Percentiles rank a stretch among this genome's conserved stretches.
These are phyloP conservation scores for Senna tora DNA, from an alignment of 306 rosid species.

Conservation along the genomic window DNA sequence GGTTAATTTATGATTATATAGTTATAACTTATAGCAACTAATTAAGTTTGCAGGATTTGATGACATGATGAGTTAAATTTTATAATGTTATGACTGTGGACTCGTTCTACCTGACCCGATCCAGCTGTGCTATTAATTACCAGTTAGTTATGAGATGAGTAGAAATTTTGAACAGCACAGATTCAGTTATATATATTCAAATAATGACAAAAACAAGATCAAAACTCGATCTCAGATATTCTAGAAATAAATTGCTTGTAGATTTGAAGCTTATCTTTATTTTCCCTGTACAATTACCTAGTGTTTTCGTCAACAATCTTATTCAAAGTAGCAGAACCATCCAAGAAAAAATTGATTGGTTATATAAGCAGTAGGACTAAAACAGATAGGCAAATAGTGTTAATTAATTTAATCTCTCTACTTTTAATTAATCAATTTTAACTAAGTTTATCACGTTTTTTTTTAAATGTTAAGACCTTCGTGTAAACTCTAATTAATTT, in stretches of 20 bases:
- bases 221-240: neutral
- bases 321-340: neutral
- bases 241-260: neutral
- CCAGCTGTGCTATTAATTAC: neutral
- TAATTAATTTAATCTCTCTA: neutral
- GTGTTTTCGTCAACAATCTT: neutral
- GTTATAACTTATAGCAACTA: constrained; percentile 13
- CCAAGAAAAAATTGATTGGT: neutral
- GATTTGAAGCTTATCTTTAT: neutral
- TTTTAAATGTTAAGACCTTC: neutral
- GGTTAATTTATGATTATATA: constrained; percentile 19
- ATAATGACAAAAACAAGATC: neutral
- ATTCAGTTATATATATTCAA: neutral
- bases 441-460: neutral
- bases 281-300: neutral
- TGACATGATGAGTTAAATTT: neutral
- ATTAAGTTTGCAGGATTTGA: neutral
- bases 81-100: neutral
- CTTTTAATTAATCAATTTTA: neutral
- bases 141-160: neutral
- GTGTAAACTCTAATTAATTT: neutral
- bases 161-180: neutral
- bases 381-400: too few relatives aligned
- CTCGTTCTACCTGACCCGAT: constrained; percentile 5
- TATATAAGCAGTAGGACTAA: neutral